Evolutionary conservation across 768 basidiomycete species (phyloP).

Genomic region (Mycena rebaudengoi): DNA sequence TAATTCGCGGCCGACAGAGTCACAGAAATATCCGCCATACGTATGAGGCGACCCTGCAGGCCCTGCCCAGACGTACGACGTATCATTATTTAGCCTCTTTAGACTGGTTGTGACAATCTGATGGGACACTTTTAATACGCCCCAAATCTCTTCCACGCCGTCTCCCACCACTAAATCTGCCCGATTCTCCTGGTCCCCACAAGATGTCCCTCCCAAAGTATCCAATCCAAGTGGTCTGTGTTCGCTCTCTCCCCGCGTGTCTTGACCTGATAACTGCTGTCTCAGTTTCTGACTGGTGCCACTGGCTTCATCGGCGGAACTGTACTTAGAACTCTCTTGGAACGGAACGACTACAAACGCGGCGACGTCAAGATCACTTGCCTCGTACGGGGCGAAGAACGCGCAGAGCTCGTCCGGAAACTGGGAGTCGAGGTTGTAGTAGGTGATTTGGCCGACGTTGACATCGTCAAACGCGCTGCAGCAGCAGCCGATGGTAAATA

Average conservation of each 20-base stretch:
- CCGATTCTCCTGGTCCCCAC: neutral
- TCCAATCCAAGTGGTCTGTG: slow-evolving; percentile 14
- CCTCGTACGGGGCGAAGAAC: slow-evolving; percentile 21
- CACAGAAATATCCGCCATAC: too few relatives aligned
- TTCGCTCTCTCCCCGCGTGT: neutral
- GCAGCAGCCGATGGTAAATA: slow-evolving; percentile 18
- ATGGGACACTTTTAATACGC: neutral
- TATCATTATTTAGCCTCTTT: too few relatives aligned
- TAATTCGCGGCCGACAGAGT: too few relatives aligned
- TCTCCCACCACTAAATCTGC: neutral
- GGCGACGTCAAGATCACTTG: slow-evolving; percentile 22
- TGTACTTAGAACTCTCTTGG: slow-evolving; percentile 3
- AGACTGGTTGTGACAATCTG: neutral
- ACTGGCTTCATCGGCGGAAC: slow-evolving; percentile 27
- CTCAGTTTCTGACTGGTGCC: slow-evolving; percentile 22
- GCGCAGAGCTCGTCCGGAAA: neutral
- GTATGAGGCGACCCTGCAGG: too few relatives aligned
- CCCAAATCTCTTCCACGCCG: neutral
- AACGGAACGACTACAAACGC: slow-evolving; percentile 8
- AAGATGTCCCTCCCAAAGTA: slow-evolving; percentile 4
- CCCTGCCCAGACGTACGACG: too few relatives aligned
- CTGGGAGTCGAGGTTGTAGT: slow-evolving; percentile 21
- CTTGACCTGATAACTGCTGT: neutral
- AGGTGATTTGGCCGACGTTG: slow-evolving; percentile 18
- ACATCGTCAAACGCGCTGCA: slow-evolving; percentile 10